These are phyloP conservation scores for Petunia hybrid DNA, from an alignment of 305 asterid species.

Conservation along the genomic window DNA sequence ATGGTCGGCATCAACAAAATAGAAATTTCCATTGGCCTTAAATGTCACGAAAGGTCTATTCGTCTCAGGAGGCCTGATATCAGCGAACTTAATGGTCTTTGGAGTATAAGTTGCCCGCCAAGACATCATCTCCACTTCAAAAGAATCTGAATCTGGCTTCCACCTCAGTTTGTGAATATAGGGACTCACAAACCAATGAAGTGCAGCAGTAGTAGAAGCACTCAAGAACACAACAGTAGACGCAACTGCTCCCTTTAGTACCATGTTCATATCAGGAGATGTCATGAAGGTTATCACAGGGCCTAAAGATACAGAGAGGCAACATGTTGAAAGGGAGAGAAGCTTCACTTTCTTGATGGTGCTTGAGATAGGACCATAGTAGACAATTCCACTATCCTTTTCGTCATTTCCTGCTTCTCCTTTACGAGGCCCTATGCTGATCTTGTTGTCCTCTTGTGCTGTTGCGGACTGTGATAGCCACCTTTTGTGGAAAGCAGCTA, in stretches of 20 bases:
- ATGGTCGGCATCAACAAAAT: constrained; percentile 78
- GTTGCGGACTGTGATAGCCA: constrained; percentile 58
- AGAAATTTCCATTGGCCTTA: constrained; percentile 67
- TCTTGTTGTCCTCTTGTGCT: constrained; percentile 58
- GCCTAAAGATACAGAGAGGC: constrained; percentile 90
- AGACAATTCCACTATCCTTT: constrained; percentile 56
- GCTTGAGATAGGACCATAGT: constrained; percentile 79
- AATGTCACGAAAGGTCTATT: constrained; percentile 77
- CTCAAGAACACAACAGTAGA: constrained; percentile 74
- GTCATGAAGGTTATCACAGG: constrained; percentile 96
- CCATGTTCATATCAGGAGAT: constrained; percentile 67
- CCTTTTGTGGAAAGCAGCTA: constrained; percentile 42
- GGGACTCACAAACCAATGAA: constrained; percentile 96
- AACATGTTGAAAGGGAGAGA: constrained; percentile 91
- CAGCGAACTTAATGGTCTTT: constrained; percentile 73
- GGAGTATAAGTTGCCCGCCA: constrained; percentile 74
- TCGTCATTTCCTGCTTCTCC: constrained; percentile 56
- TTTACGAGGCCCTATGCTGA: constrained; percentile 76
- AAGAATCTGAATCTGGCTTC: constrained; percentile 91
- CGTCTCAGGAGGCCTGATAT: constrained; percentile 67
- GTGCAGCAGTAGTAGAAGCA: constrained; percentile 82
- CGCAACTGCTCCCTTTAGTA: constrained; percentile 84
- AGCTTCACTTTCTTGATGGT: constrained; percentile 93
- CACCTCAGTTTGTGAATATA: constrained; percentile 86
- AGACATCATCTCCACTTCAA: constrained; percentile 89